Conservation (phyloP, 768 basidiomycete species). For the Tricholoma saponaceum region DNA sequence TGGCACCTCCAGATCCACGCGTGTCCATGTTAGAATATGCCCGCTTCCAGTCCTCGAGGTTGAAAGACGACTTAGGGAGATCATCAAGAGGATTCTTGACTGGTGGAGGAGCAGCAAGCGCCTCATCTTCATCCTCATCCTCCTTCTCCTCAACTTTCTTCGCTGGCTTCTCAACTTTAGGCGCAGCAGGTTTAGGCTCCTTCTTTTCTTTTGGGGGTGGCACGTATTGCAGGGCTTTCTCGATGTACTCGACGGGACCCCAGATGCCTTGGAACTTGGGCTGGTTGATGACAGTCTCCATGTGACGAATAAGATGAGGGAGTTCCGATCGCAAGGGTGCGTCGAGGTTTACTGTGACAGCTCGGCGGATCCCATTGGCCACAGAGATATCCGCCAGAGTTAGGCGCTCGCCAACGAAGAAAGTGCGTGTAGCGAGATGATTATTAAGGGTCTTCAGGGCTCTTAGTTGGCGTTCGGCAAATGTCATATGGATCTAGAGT, state of each 20-base stretch:
- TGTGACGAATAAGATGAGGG: slow-evolving; percentile 76
- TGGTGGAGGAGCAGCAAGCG: slow-evolving; percentile 85
- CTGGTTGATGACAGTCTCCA: slow-evolving; percentile 87
- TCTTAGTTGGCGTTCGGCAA: slow-evolving; percentile 51
- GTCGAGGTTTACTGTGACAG: slow-evolving; percentile 57
- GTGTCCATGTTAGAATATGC: slow-evolving; percentile 99
- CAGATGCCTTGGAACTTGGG: slow-evolving; percentile 66
- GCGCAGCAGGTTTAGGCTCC: slow-evolving; percentile 43
- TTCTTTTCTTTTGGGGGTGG: slow-evolving; percentile 80
- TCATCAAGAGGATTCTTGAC: slow-evolving; percentile 92
- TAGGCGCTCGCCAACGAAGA: slow-evolving; percentile 91
- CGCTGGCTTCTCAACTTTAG: slow-evolving; percentile 65
- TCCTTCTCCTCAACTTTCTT: slow-evolving; percentile 62
- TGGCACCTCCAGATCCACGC: slow-evolving; percentile 68
- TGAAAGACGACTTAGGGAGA: slow-evolving; percentile 83
- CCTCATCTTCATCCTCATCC: slow-evolving; percentile 65
- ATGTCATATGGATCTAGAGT: slow-evolving; percentile 53
- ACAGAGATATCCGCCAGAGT: slow-evolving; percentile 77
- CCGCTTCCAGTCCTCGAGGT: slow-evolving; percentile 96
- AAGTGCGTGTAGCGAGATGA: slow-evolving; percentile 76
- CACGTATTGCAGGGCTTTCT: slow-evolving; percentile 66
- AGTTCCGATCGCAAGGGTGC: slow-evolving; percentile 57
- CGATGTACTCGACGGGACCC: slow-evolving; percentile 53
- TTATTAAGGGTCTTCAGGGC: slow-evolving; percentile 67
- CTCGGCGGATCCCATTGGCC: slow-evolving; percentile 53